Base-by-base conservation (phyloP, 768 basidiomycete species). In the Panellus pusillus region DNA sequence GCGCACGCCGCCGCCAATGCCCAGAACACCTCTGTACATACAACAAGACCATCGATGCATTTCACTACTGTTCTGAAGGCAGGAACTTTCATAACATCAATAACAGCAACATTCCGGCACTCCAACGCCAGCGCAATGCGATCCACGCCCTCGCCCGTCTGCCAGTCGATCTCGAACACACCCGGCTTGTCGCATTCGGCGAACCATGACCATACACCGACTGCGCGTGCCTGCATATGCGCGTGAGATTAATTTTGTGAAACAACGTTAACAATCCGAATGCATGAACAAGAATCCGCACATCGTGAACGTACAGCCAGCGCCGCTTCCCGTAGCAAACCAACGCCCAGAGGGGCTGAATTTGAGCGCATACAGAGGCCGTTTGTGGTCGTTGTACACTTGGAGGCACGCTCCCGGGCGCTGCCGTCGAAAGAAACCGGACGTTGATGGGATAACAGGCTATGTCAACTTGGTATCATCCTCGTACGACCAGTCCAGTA, bases 341-440 rank as follows among this genome's bases (percentile, higher is more conserved):
- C 81, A 84, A 44, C 74, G 73, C 0, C 91, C 89, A 45, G 83
- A 77, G 0, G 91, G 90, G 62, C 87, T 89, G 68, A 92, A 92
- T 6, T 82, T 72, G 28, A 93, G 63, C 1, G 88, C 79, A 66
- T 87, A 94, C 35, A 93, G 81, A 19, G 85, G 79, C 29, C 80
- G 79, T 58, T 73, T 81, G 70, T 93, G 89, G 57, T 91, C 88
- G 6, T 69, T 67, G 63, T 95, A 86, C 17, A 84, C 74, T 55
- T 83, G 77, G 32, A 91, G 67, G 65, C 92, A 94, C 40, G 82
- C 78, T 27, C 91, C 91, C 0, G 82, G 6, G 88, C 81, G 1
- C 91, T 89, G 13, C 75, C 74, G 64, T 96, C 93, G 63, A 92
- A 92, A 5, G 91, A 91, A n/a, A n/a, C n/a, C n/a, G n/a, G n/a